These are phyloP conservation scores for Citrullus colocynthis DNA, from an alignment of 306 rosid species.

Conservation along the genomic window DNA sequence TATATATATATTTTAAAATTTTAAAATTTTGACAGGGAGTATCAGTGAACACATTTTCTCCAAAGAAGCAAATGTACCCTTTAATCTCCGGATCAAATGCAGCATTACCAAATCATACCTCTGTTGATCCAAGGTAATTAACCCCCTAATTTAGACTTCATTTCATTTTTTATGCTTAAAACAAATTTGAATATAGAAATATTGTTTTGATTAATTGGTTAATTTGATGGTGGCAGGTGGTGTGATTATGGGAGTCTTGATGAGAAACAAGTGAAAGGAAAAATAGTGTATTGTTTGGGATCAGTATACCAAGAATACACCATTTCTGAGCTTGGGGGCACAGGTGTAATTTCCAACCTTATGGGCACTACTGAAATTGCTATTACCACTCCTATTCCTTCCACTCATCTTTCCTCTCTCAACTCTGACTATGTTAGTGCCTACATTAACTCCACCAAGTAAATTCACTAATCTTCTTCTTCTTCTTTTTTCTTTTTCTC, in stretches of 20 bases:
- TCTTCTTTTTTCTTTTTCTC: no score
- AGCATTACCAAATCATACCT: neutral
- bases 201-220: no score
- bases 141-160: no score
- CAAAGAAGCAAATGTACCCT: constrained; percentile 46
- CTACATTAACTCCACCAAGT: constrained; percentile 71
- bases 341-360: constrained; percentile 30
- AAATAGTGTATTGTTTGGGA: constrained; percentile 51
- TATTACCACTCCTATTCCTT: constrained; percentile 35
- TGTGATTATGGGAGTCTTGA: constrained; percentile 45
- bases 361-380: constrained; percentile 12
- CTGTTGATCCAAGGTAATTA: constrained; percentile 33
- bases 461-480: no score
- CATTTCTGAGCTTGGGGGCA: constrained; percentile 35
- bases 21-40: constrained; percentile 16
- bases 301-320: constrained; percentile 21
- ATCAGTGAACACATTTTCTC: constrained; percentile 47
- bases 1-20: no score
- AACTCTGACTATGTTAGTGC: constrained; percentile 23
- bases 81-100: constrained; percentile 51
- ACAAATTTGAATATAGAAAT: no score
- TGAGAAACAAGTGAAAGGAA: constrained; percentile 44
- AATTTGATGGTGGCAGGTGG: constrained; percentile 19
- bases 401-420: constrained; percentile 17
- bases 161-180: no score